Conservation (phyloP, 2,329 filamentous ascomycete genomes). For the Phyllosticta ampelicida region DNA sequence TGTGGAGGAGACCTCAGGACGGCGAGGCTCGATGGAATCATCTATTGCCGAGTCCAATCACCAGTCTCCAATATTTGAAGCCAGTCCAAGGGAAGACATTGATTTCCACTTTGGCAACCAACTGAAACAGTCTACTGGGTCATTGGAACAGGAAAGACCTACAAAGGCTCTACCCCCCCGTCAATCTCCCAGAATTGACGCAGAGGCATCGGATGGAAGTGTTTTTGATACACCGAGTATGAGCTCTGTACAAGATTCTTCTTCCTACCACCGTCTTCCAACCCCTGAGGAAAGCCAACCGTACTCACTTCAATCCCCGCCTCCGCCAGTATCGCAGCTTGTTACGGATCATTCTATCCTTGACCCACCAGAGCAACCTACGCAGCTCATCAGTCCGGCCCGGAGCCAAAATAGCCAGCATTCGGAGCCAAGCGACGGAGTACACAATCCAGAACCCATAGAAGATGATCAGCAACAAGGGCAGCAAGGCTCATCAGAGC, state of each 20-base stretch:
- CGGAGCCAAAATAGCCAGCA: conserved; percentile 10
- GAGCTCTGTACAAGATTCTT: conserved; percentile 14
- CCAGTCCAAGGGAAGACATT: conserved; percentile 27
- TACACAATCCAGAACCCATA: conserved; percentile 14
- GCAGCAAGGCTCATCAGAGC: neutral
- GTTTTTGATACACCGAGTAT: conserved; percentile 17
- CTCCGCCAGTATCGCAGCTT: conserved; percentile 19
- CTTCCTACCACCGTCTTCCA: conserved; percentile 12
- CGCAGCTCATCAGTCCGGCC: conserved; percentile 21
- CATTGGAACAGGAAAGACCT: neutral
- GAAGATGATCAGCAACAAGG: neutral
- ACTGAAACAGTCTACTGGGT: conserved; percentile 20
- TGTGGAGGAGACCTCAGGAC: conserved; percentile 8
- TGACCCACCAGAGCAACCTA: conserved; percentile 10
- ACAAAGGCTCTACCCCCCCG: neutral
- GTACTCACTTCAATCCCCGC: neutral
- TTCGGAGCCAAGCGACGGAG: conserved; percentile 23
- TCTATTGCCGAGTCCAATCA: neutral
- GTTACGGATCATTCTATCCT: conserved; percentile 5
- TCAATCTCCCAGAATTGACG: neutral
- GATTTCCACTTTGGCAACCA: conserved; percentile 29
- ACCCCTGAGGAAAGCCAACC: conserved; percentile 23
- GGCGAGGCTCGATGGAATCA: neutral
- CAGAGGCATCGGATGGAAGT: conserved; percentile 13
- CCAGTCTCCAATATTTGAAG: conserved; percentile 24